Conservation (phyloP, 2,329 filamentous ascomycete genomes). For the Monosporascus ibericus region DNA sequence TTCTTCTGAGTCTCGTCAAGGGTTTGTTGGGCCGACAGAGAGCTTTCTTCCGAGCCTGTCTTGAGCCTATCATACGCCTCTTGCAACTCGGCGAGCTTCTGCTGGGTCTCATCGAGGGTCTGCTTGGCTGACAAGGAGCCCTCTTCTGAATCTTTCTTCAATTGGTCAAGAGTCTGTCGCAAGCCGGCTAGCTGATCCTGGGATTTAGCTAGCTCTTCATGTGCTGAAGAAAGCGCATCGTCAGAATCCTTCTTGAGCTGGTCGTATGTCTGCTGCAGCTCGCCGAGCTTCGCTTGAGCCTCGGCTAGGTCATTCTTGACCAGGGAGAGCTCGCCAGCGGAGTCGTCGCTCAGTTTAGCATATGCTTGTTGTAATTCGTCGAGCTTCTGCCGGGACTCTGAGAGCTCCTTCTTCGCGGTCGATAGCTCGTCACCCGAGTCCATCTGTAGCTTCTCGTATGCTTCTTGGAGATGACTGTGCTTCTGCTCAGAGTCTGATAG, state of each 20-base stretch:
- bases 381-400: conserved; percentile 17
- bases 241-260: conserved; percentile 26
- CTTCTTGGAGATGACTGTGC: conserved; percentile 4
- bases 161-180: background rate
- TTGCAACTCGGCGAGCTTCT: conserved; percentile 9
- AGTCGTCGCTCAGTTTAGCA: background rate
- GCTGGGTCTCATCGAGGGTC: conserved; percentile 1
- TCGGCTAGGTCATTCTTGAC: conserved; percentile 4
- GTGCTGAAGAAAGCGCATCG: conserved; percentile 19
- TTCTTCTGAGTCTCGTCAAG: background rate
- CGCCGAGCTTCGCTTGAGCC: conserved; percentile 1
- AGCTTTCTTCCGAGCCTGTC: conserved; percentile 22
- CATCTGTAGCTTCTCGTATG: conserved; percentile 20
- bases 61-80: conserved; percentile 23
- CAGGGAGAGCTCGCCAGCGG: background rate
- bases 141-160: background rate
- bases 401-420: conserved; percentile 19
- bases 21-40: conserved; percentile 17
- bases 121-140: conserved; percentile 3
- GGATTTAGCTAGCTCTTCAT: conserved; percentile 4
- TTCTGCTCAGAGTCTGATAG: conserved; percentile 2
- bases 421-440: conserved; percentile 26
- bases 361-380: conserved; percentile 8
- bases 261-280: conserved; percentile 15
- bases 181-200: background rate